These are phyloP conservation scores for Acer saccharum DNA, from an alignment of 345 rosid species.

Conservation along the genomic window DNA sequence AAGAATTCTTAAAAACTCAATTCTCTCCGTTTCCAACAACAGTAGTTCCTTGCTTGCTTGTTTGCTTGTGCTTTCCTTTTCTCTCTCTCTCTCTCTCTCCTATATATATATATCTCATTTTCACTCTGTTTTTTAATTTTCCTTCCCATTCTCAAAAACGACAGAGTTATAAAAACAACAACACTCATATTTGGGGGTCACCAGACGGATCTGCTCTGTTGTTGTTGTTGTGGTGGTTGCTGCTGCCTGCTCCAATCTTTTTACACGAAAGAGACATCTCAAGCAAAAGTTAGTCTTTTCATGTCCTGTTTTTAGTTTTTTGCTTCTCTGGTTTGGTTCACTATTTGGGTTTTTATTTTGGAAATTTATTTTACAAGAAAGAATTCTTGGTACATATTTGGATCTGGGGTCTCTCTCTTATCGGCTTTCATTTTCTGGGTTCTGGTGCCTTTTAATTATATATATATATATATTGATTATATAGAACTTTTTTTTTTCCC, in stretches of 20 bases:
- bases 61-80: constrained; percentile 8
- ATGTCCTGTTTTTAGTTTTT: not conserved
- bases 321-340: not conserved
- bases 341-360: constrained; percentile 4
- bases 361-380: constrained; percentile 3
- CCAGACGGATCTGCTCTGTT: constrained; percentile 9
- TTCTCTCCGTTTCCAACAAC: not conserved
- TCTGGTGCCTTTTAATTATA: constrained; percentile 15
- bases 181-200: constrained; percentile 14
- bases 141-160: constrained; percentile 23
- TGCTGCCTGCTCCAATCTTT: constrained; percentile 27
- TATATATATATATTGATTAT: not conserved
- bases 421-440: constrained; percentile 42
- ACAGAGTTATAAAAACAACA: not conserved
- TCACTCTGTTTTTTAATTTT: not conserved
- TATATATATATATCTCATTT: no score
- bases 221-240: not conserved
- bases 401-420: constrained; percentile 20
- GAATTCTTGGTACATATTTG: constrained; percentile 11
- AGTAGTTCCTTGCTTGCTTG: not conserved
- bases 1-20: constrained; percentile 23
- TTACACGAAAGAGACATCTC: constrained; percentile 33
- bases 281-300: constrained; percentile 23
- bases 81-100: not conserved
- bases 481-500: not conserved